Conservation (phyloP, 495 filamentous ascomycete genomes). For the Massariosphaeria phaeospora region DNA sequence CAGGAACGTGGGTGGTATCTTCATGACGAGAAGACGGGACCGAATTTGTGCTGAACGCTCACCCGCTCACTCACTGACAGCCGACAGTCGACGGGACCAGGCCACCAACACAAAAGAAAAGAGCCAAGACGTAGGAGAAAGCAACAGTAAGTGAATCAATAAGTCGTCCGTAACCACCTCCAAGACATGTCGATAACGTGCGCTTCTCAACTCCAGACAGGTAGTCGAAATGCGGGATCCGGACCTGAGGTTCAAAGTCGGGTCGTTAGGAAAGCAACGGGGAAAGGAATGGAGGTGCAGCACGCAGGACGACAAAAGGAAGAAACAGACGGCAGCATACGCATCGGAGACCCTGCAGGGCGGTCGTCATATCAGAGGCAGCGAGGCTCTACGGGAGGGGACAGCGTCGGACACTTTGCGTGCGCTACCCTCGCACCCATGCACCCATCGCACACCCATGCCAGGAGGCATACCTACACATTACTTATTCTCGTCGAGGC, state of each 20-base stretch:
- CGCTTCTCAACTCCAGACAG: neutral
- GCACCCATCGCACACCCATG: neutral
- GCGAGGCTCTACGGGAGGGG: conserved; percentile 1
- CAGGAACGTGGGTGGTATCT: conserved; percentile 8
- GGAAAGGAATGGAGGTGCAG: neutral
- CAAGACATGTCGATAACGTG: neutral
- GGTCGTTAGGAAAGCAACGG: neutral
- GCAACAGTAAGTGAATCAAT: neutral
- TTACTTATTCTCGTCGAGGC: conserved; percentile 1
- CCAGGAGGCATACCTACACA: no score
- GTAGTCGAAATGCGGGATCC: neutral
- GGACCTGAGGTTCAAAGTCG: no score
- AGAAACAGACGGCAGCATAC: neutral
- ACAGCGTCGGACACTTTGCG: no score
- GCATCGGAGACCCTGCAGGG: neutral
- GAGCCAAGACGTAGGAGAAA: neutral
- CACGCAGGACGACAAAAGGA: neutral
- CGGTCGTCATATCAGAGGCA: neutral
- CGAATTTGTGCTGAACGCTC: conserved; percentile 3
- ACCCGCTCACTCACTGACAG: neutral
- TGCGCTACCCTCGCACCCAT: conserved; percentile 2
- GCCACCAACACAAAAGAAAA: conserved; percentile 4
- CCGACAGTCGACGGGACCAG: neutral
- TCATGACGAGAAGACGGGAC: conserved; percentile 11
- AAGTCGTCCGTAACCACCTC: neutral